Conservation (phyloP, 129 eudicot genomes). For the Daucus carota region DNA sequence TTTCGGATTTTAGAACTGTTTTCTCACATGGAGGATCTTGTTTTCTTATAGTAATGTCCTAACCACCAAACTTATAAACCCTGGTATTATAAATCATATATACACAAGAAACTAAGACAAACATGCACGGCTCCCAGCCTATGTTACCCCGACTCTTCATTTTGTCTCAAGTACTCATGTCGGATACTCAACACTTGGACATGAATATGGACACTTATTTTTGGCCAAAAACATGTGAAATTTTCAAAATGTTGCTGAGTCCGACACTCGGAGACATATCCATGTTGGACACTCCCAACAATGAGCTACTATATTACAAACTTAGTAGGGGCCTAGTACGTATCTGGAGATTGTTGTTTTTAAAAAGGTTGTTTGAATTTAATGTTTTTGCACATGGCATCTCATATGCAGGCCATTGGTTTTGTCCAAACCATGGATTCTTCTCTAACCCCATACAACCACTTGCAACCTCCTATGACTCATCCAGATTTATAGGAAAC, state of each 20-base stretch:
- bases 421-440: constrained; percentile 9
- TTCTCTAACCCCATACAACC: background rate
- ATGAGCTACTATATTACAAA: no score
- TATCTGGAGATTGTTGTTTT: background rate
- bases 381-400: constrained; percentile 34
- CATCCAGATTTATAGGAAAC: background rate
- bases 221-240: no score
- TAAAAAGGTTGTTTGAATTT: background rate
- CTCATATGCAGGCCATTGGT: constrained; percentile 22
- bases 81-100: background rate
- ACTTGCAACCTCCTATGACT: background rate
- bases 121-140: background rate
- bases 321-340: background rate
- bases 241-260: no score
- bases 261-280: no score
- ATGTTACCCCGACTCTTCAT: no score
- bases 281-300: no score
- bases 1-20: constrained; percentile 25
- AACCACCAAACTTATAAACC: background rate
- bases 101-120: background rate
- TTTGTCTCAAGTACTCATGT: no score
- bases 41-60: background rate
- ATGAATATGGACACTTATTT: no score
- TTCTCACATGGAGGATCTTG: constrained; percentile 27
- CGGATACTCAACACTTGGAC: no score